Percentiles rank a stretch among this genome's conserved stretches.
Evolutionary conservation across 345 rosid species (phyloP).

Genomic region (Linum tenue): DNA sequence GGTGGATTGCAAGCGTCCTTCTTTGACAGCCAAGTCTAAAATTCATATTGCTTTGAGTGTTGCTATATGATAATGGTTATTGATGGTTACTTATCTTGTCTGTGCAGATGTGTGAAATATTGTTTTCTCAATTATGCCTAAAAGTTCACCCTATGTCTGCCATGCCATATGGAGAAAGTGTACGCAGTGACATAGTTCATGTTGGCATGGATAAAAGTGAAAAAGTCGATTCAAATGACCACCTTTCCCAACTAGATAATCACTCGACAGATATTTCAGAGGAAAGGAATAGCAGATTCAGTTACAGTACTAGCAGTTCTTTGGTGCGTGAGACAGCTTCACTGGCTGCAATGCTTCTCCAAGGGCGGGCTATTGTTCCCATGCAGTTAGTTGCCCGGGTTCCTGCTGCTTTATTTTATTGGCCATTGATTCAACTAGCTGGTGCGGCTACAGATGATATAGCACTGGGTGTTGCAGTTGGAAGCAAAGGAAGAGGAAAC

Average conservation of each 20-base stretch:
- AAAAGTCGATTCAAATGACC: constrained; percentile 30
- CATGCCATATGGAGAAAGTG: constrained; percentile 35
- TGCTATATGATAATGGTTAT: not conserved
- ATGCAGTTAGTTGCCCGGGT: constrained; percentile 93
- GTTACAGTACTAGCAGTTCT: constrained; percentile 32
- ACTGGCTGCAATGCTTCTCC: constrained; percentile 87
- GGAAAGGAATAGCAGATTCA: constrained; percentile 41
- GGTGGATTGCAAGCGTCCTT: not conserved
- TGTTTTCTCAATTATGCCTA: constrained; percentile 92
- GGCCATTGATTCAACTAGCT: constrained; percentile 97
- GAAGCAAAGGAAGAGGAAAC: constrained; percentile 98
- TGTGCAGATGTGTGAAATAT: constrained; percentile 91
- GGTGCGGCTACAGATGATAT: constrained; percentile 94
- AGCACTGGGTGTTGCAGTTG: constrained; percentile 92
- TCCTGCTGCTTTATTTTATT: constrained; percentile 80
- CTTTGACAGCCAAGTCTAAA: not conserved
- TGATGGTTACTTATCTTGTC: constrained; percentile 19
- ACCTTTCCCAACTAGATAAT: constrained; percentile 34
- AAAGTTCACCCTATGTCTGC: constrained; percentile 54
- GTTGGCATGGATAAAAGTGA: constrained; percentile 30
- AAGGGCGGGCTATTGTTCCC: constrained; percentile 81
- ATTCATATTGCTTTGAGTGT: constrained; percentile 20
- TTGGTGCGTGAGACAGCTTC: constrained; percentile 59
- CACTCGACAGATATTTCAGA: constrained; percentile 29
- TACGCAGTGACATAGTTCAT: constrained; percentile 26